Evolutionary conservation across 106 monocot species (phyloP).

Genomic region (Dioscorea zingiberensis): DNA sequence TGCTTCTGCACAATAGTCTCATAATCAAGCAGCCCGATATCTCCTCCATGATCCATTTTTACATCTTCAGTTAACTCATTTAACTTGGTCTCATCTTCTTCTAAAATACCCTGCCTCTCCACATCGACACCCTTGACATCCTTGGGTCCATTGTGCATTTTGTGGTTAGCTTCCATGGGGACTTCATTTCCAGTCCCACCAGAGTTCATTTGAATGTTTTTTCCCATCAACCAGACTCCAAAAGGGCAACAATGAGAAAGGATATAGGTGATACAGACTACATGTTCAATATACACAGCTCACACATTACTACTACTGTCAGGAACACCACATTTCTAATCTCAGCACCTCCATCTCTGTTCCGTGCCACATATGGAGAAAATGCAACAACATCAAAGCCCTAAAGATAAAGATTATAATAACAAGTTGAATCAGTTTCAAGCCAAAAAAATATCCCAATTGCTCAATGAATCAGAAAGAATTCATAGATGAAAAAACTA

Average conservation of each 20-base stretch:
- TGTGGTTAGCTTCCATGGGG: conserved; percentile 9
- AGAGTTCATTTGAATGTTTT: conserved; percentile 19
- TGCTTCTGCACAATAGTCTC: conserved; percentile 17
- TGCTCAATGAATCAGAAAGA: no score
- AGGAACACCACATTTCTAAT: no score
- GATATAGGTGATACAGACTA: not conserved
- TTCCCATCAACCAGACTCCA: conserved; percentile 65
- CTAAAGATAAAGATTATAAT: no score
- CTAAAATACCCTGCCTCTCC: conserved; percentile 28
- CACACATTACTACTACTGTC: no score
- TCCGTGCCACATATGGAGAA: no score
- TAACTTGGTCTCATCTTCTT: conserved; percentile 45
- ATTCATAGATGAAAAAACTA: no score
- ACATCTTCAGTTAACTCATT: conserved; percentile 16
- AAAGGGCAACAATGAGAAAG: conserved; percentile 22
- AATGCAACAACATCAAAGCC: no score
- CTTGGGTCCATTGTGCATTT: conserved; percentile 19
- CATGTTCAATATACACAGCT: no score
- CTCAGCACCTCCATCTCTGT: no score
- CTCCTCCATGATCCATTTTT: conserved; percentile 8
- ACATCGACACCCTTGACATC: conserved; percentile 19
- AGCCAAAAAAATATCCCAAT: no score
- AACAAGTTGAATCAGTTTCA: no score
- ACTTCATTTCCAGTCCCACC: conserved; percentile 8
- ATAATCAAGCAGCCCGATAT: not conserved